Evolutionary conservation across 2,329 filamentous ascomycete genomes (phyloP), one percentile per base, ranked within the genome.

Genomic region (Talaromyces albobiverticillius): DNA sequence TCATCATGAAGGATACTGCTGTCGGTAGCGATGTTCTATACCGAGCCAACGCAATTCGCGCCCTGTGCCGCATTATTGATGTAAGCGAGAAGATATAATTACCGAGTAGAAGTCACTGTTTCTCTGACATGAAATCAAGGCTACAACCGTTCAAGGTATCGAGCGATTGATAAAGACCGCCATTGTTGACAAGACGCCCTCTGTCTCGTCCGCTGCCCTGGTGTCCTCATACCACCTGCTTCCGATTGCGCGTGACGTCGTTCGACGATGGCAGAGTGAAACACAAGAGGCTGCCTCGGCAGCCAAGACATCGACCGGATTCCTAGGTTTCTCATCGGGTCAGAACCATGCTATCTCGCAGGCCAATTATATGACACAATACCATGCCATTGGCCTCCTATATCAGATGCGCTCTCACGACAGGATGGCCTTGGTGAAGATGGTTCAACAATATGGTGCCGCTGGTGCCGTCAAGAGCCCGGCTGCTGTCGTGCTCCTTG

Each of bases 1-100:
- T 93, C 64, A 96, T 99, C 65, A 99, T 97, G 94, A 99, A 99
- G 80, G 94, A 99, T 73, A 96, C 93, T 10, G 91, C 92, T 50
- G 91, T 95, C 60, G 90, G 92, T 67, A 96, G 90, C 67, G 94
- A 97, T 70, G 88, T 92, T 51, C 85, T 96, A 54, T 96, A 92
- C 79, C 84, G 94, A 66, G 90, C 94, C 50, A 99, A 99, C 77
- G 93, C 94, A 59, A 97, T 97, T 70, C 84, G 94, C 64, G 92
- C 93, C 36, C 80, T 97, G 62, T 97, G 93, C 78, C 88, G 94
- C 62, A 96, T 99, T 68, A 97, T 97, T 69, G 91, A 96, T 78
- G 90, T 93, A 81, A 46, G 53, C n/a, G n/a, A n/a, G n/a, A n/a
- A n/a, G n/a, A n/a, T n/a, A n/a, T n/a, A n/a, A n/a, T n/a, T 67